Evolutionary conservation across 2,329 filamentous ascomycete species (phyloP).

Genomic region (Rhynchosporium secalis): DNA sequence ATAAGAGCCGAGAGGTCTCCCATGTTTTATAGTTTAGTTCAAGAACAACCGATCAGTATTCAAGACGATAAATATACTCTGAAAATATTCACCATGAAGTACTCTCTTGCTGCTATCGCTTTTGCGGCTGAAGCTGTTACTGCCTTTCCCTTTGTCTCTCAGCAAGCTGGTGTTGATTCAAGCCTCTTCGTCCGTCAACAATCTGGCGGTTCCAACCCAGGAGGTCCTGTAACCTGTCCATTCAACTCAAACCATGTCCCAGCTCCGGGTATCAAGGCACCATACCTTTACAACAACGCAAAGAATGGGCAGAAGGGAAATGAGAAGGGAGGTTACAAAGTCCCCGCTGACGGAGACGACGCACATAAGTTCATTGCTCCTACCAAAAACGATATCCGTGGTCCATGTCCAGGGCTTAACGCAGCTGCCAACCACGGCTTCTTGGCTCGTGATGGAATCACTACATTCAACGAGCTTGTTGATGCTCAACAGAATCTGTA

Average conservation of each 20-base stretch:
- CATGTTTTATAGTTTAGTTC: neutral
- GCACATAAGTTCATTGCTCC: conserved; percentile 32
- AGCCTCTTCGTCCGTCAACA: conserved; percentile 41
- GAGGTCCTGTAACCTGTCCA: conserved; percentile 33
- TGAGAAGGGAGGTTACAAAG: conserved; percentile 45
- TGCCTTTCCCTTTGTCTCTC: conserved; percentile 44
- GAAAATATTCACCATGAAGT: conserved; percentile 28
- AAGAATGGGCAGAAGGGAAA: conserved; percentile 45
- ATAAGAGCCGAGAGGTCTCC: neutral
- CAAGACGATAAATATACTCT: neutral
- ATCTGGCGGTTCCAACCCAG: conserved; percentile 28
- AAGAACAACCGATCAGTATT: neutral
- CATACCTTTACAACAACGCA: conserved; percentile 47
- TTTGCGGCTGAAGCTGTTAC: conserved; percentile 25
- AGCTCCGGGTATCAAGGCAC: conserved; percentile 40
- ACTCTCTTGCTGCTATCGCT: conserved; percentile 24
- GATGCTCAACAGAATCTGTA: conserved; percentile 36
- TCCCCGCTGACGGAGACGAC: conserved; percentile 43
- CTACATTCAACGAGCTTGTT: conserved; percentile 34
- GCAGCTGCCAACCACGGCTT: conserved; percentile 46
- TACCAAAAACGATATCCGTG: conserved; percentile 42
- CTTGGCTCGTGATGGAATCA: conserved; percentile 43
- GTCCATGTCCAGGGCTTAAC: conserved; percentile 45
- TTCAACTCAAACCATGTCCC: conserved; percentile 44
- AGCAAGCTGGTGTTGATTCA: conserved; percentile 42